Evolutionary conservation across 495 filamentous ascomycete genomes (phyloP), one percentile per base, ranked within the genome.

Genomic region (Neurospora sublineolata): DNA sequence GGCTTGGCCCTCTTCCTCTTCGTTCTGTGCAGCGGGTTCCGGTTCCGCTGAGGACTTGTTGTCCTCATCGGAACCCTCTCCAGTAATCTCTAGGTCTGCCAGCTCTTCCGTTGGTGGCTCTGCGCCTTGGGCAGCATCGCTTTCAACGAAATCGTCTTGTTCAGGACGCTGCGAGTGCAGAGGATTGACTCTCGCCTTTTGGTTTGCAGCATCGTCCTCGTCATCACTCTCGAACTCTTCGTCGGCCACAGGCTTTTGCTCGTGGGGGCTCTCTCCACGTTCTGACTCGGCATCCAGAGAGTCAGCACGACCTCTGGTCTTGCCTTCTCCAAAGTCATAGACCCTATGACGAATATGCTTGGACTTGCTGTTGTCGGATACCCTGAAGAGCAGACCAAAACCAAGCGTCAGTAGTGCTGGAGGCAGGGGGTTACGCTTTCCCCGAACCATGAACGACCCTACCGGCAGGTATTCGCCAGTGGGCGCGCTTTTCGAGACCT

Each of bases 341-440:
- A 92, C 73, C 52, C 90, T 85, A 79, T 94, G 89, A 76, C 90
- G 93, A 39, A 89, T 85, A 81, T 97, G 94, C 68, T 88, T 90
- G 37, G 83, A 85, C 76, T 92, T 92, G 77, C 93, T 97, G 72
- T 95, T 91, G 73, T 97, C 92, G 76, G 93, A 97, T 70, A 99
- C 87, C 78, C 87, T 90, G 79, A 95, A 99, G 79, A 97, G 83
- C 46, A 97, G 86, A 4, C 87, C 93, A 78, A 97, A 92, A 0
- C 95, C 95, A 46, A 99, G 84, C 40, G 97, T 83, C 40, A 98
- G 83, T 76, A 94, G 93, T 11, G 94, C 90, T 3, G 95, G 95
- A 3, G 94, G 94, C 60, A 99, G 81, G 75, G 90, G 94, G 74
- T 97, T 97, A 80, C 96, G 97, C 79, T 91, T 90, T 10, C 94